Evolutionary conservation across 129 eudicot genomes (phyloP), one percentile per base, ranked within the genome.

Genomic region (Pittosporum tobira): DNA sequence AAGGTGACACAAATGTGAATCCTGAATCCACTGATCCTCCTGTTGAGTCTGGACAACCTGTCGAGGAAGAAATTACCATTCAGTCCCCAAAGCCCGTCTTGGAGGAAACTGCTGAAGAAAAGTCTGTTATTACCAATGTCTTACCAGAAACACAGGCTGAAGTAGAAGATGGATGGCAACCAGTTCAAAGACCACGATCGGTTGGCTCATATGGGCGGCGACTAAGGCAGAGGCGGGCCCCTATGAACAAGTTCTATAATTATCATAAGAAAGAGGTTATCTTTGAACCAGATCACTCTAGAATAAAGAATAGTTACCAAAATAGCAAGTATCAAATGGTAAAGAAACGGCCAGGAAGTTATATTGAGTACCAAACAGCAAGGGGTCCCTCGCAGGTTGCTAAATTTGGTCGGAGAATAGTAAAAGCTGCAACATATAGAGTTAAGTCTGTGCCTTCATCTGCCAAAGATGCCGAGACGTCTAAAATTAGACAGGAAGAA

Each of bases 81-180:
- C 75, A 64, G 59, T 59, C 73, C 18, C 18, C 37, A 51, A 44
- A 66, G 23, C 62, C 72, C 22, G 40, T 71, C 37, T 26, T 46
- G 36, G 79, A 71, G 69, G 75, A 78, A 68, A 54, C 55, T 66
- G 65, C 36, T 22, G 51, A 37, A 29, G 68, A 59, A 67, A 69
- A 69, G 54, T 65, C 74, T 19, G 51, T 56, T 69, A 55, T 63
- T 64, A 59, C 81, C 70, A 63, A 59, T 80, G 62, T 74, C 63
- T 64, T 57, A 26, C 63, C 76, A 38, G 95, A 85, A 64, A 36
- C 74, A 48, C 75, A 66, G 26, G 71, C 68, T 72, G 94, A 72
- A 77, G 99, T 80, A 67, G 99, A 93, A 67, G 91, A 93, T 48
- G 99, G 96, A 51, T 93, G 99, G 99, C 94, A 87, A 74, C 74